A percentile compares a stretch with the other conserved stretches of the same genome.
Conservation (phyloP, 2,329 filamentous ascomycete genomes). For the Colletotrichum siamense region DNA sequence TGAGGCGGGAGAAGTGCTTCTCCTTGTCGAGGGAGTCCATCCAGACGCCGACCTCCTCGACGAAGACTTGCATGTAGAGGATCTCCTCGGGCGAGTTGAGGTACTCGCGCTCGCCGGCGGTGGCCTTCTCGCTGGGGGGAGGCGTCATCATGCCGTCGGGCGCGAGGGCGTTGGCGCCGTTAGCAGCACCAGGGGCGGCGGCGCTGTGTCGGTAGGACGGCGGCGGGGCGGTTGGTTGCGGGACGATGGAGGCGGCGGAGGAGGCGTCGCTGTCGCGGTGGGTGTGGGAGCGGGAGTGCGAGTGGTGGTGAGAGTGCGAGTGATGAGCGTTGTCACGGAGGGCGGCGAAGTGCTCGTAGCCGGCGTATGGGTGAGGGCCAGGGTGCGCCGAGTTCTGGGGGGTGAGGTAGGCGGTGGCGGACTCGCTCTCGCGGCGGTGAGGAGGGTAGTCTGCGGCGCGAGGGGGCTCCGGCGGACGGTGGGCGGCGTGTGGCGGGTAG, state of each 20-base stretch:
- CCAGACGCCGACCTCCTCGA: constrained; percentile 89
- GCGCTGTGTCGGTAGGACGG: constrained; percentile 27
- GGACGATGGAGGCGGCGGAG: constrained; percentile 42
- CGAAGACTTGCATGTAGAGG: constrained; percentile 89
- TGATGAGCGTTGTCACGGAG: neutral
- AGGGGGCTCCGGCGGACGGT: neutral
- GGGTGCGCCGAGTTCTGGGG: constrained; percentile 32
- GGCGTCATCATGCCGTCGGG: constrained; percentile 43
- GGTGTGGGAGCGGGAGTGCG: constrained; percentile 20
- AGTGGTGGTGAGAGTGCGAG: constrained; percentile 31
- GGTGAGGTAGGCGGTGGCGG: constrained; percentile 22
- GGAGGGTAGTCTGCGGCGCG: constrained; percentile 15
- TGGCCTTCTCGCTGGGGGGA: constrained; percentile 41
- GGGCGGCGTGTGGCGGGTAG: neutral
- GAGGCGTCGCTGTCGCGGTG: constrained; percentile 43
- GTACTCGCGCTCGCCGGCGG: constrained; percentile 58
- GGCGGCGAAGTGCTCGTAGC: constrained; percentile 3
- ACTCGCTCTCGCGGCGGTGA: constrained; percentile 8
- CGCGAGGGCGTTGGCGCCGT: constrained; percentile 30
- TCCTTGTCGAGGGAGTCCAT: constrained; percentile 90
- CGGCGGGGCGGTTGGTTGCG: constrained; percentile 38
- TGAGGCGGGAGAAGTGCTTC: constrained; percentile 83
- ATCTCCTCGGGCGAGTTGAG: constrained; percentile 80
- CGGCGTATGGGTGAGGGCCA: constrained; percentile 14
- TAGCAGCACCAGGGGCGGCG: constrained; percentile 26